Evolutionary conservation across 2,329 filamentous ascomycete species (phyloP).

Genomic region (Periconia sp.): DNA sequence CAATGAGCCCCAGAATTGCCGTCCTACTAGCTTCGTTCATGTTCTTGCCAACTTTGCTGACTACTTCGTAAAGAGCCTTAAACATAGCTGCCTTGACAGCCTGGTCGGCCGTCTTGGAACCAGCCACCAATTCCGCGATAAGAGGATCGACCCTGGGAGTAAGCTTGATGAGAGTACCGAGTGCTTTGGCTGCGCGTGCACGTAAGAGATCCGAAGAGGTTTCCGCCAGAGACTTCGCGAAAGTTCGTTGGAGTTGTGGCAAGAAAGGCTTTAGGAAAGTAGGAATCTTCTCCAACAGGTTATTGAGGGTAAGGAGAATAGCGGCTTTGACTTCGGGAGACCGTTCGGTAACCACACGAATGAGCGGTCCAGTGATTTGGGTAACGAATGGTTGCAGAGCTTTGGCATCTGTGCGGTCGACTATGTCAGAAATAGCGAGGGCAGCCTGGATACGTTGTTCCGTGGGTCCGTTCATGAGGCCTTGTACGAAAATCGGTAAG

Average conservation of each 20-base stretch:
- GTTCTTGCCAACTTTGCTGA: constrained; percentile 89
- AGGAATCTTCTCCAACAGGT: constrained; percentile 94
- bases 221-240: constrained; percentile 93
- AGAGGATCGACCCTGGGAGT: constrained; percentile 94
- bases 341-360: constrained; percentile 94
- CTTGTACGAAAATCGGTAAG: constrained; percentile 94
- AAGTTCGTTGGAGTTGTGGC: constrained; percentile 93
- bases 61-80: constrained; percentile 92
- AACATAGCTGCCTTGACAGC: constrained; percentile 96
- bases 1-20: constrained; percentile 86
- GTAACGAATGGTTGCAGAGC: constrained; percentile 93
- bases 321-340: constrained; percentile 96
- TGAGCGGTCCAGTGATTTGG: constrained; percentile 94
- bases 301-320: constrained; percentile 91
- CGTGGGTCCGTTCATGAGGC: constrained; percentile 91
- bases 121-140: constrained; percentile 90
- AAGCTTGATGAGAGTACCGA: constrained; percentile 93
- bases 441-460: constrained; percentile 93
- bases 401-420: constrained; percentile 86
- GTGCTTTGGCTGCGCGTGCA: constrained; percentile 84
- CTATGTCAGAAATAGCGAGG: constrained; percentile 90
- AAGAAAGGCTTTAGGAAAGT: constrained; percentile 94
- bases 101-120: constrained; percentile 83
- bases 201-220: constrained; percentile 86
- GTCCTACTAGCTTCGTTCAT: constrained; percentile 90